A percentile compares a stretch with the other conserved stretches of the same genome.
Evolutionary conservation across 768 basidiomycete genomes (phyloP).

Genomic region (Phaeotremella skinneri): DNA sequence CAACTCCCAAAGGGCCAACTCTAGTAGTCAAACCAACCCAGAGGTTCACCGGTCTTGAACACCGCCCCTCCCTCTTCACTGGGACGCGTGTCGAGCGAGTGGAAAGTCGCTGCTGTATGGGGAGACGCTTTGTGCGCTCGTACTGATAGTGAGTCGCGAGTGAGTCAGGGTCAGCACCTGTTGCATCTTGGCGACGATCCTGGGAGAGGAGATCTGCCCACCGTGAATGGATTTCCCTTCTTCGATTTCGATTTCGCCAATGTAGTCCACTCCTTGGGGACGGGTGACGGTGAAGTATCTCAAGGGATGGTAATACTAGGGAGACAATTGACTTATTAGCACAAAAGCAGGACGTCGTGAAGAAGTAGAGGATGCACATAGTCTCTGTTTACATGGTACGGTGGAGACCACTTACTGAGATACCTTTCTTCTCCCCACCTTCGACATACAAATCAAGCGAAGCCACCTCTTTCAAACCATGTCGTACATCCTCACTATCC

Average conservation of each 20-base stretch:
- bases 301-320: conserved; percentile 45
- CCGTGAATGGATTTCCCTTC: conserved; percentile 49
- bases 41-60: conserved; percentile 40
- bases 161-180: neutral
- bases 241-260: conserved; percentile 50
- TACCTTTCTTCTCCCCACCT: conserved; percentile 38
- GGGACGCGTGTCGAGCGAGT: conserved; percentile 50
- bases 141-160: conserved; percentile 24
- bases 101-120: conserved; percentile 33
- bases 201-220: conserved; percentile 13
- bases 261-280: conserved; percentile 45
- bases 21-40: conserved; percentile 49
- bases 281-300: conserved; percentile 44
- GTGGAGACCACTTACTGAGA: conserved; percentile 29
- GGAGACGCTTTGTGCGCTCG: conserved; percentile 40
- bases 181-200: neutral
- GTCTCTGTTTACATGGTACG: neutral
- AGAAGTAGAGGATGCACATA: neutral
- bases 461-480: conserved; percentile 45
- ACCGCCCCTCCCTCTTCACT: conserved; percentile 45
- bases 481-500: conserved; percentile 40
- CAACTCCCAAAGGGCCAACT: too few species aligned
- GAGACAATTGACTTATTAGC: conserved; percentile 8
- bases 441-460: conserved; percentile 37
- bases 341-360: neutral